Percentiles rank a stretch among this genome's conserved stretches.
phyloP scores from a whole-genome alignment of 2,329 filamentous ascomycete species.

The Rhynchosporium graminicola region DNA sequence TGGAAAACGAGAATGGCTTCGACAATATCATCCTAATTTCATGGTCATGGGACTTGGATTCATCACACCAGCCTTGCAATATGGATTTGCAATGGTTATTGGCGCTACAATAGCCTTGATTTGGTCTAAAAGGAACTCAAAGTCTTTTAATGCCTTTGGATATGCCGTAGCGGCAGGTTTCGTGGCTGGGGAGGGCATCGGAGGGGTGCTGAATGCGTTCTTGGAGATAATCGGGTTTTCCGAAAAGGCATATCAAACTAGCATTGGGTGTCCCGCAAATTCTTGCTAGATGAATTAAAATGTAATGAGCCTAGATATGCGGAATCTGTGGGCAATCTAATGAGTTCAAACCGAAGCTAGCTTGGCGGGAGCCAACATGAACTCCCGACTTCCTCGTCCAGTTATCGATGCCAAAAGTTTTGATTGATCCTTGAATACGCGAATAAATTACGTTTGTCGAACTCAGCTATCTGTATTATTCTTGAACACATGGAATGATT shows the following conservation, averaged over 20 bases:
- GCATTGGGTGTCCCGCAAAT: constrained; percentile 39
- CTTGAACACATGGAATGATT: too few relatives aligned
- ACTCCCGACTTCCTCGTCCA: too few relatives aligned
- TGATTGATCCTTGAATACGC: too few relatives aligned
- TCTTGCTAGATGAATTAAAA: background rate
- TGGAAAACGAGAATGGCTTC: constrained; percentile 55
- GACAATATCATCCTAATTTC: constrained; percentile 61
- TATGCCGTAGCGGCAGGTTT: constrained; percentile 61
- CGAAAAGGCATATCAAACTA: constrained; percentile 41
- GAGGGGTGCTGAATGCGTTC: constrained; percentile 60
- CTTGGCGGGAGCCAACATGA: too few relatives aligned
- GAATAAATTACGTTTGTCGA: too few relatives aligned
- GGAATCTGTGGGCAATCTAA: too few relatives aligned
- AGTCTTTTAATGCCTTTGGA: constrained; percentile 57
- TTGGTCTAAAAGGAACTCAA: constrained; percentile 56
- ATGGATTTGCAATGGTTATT: constrained; percentile 57
- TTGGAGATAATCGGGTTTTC: constrained; percentile 42
- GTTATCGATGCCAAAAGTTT: too few relatives aligned
- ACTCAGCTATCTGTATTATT: too few relatives aligned
- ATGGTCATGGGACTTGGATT: constrained; percentile 61
- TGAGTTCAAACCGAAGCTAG: too few relatives aligned
- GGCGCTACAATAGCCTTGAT: constrained; percentile 53
- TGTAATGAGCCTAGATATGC: too few relatives aligned
- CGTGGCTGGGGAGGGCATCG: constrained; percentile 64
- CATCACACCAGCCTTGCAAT: constrained; percentile 58